Conservation (phyloP, 2,329 filamentous ascomycete genomes). For the Cladosporium oxysporum region DNA sequence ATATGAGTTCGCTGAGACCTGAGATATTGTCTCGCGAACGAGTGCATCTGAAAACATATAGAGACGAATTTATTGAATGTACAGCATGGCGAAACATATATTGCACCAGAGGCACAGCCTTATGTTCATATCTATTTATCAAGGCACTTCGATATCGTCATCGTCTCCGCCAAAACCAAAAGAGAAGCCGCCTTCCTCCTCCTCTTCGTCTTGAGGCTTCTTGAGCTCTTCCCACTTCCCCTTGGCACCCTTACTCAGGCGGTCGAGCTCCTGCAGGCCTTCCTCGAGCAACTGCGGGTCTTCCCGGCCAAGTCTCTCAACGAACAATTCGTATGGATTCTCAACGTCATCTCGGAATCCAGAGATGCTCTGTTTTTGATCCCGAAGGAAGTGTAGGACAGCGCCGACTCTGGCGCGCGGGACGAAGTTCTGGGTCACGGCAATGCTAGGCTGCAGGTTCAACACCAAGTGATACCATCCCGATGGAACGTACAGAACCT, state of each 20-base stretch:
- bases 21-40: background rate
- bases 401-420: slow-evolving; percentile 71
- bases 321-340: slow-evolving; percentile 75
- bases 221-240: slow-evolving; percentile 85
- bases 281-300: slow-evolving; percentile 69
- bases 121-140: background rate
- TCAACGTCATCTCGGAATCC: slow-evolving; percentile 74
- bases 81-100: background rate
- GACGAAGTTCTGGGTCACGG: slow-evolving; percentile 94
- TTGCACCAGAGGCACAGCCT: background rate
- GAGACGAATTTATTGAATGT: background rate
- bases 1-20: slow-evolving; percentile 68
- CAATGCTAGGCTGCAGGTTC: slow-evolving; percentile 81
- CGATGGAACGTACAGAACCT: slow-evolving; percentile 87
- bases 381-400: slow-evolving; percentile 75
- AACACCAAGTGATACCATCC: slow-evolving; percentile 98
- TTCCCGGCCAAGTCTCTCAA: slow-evolving; percentile 62
- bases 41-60: background rate
- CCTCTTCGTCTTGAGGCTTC: slow-evolving; percentile 50
- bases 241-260: slow-evolving; percentile 65
- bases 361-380: slow-evolving; percentile 82
- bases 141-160: slow-evolving; percentile 36
- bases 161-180: slow-evolving; percentile 62
- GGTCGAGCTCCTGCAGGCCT: slow-evolving; percentile 66
- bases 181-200: slow-evolving; percentile 61